phyloP scores from a whole-genome alignment of 495 filamentous ascomycete species.

The Hamigera avellanea region DNA sequence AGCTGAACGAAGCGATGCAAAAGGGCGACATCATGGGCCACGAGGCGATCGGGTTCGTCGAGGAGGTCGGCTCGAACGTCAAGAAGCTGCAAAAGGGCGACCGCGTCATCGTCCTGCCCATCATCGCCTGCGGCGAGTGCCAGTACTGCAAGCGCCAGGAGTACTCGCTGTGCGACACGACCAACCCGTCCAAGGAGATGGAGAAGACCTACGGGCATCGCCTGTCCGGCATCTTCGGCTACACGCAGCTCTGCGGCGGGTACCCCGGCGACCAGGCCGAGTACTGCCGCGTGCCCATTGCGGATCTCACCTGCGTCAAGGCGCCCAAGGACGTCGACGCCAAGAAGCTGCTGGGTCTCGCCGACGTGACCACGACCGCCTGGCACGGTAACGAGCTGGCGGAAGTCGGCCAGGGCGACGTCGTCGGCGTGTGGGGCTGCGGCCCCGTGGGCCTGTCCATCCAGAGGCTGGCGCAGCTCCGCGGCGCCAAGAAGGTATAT shows the following conservation, averaged over 20 bases:
- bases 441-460: slow-evolving; percentile 19
- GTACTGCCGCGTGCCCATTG: slow-evolving; percentile 27
- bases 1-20: slow-evolving; percentile 17
- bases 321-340: slow-evolving; percentile 42
- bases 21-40: slow-evolving; percentile 57
- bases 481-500: slow-evolving; percentile 19
- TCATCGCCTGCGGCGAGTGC: slow-evolving; percentile 54
- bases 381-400: slow-evolving; percentile 24
- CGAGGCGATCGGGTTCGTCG: slow-evolving; percentile 28
- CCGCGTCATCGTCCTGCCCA: slow-evolving; percentile 28
- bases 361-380: slow-evolving; percentile 24
- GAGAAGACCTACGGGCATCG: slow-evolving; percentile 44
- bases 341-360: slow-evolving; percentile 24
- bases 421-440: slow-evolving; percentile 33
- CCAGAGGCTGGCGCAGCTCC: slow-evolving; percentile 12
- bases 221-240: slow-evolving; percentile 15
- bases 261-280: slow-evolving; percentile 51
- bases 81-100: slow-evolving; percentile 19
- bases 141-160: slow-evolving; percentile 16
- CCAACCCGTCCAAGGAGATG: slow-evolving; percentile 49
- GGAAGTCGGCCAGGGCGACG: slow-evolving; percentile 22
- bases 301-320: slow-evolving; percentile 21
- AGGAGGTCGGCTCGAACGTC: slow-evolving; percentile 18
- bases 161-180: slow-evolving; percentile 60
- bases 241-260: slow-evolving; percentile 49